Evolutionary conservation across 257 asterid species (phyloP).

Genomic region (Avicennia marina): DNA sequence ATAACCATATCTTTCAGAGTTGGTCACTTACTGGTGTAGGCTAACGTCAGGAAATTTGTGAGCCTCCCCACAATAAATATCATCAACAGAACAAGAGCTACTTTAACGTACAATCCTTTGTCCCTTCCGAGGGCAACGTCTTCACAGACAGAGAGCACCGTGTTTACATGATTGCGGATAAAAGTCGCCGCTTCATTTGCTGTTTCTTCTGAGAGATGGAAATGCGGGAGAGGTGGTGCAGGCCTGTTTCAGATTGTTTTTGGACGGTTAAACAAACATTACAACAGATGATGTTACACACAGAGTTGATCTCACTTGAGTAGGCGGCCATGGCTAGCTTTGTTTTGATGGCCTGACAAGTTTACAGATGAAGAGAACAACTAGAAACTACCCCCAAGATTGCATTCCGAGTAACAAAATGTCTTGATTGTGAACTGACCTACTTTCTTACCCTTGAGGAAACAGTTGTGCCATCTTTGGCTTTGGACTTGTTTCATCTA

Average conservation of each 20-base stretch:
- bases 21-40: constrained; percentile 55
- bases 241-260: constrained; percentile 50
- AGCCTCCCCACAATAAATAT: constrained; percentile 49
- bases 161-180: constrained; percentile 40
- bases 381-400: not conserved
- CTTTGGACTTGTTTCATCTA: no score
- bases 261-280: no score
- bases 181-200: constrained; percentile 42
- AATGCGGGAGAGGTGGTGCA: constrained; percentile 76
- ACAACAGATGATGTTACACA: not conserved
- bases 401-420: not conserved
- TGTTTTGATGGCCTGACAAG: not conserved
- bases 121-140: constrained; percentile 68
- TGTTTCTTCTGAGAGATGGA: constrained; percentile 67
- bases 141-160: constrained; percentile 43
- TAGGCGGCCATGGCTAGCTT: no score
- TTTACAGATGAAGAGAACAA: not conserved
- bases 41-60: constrained; percentile 49
- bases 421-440: no score
- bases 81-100: constrained; percentile 37
- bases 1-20: not conserved
- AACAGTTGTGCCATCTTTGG: no score
- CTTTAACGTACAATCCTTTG: constrained; percentile 49
- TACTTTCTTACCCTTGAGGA: no score
- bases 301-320: no score